Evolutionary conservation across 2,329 filamentous ascomycete species (phyloP), one percentile per base, ranked within the genome.

Genomic region (Alternaria gansuensis): DNA sequence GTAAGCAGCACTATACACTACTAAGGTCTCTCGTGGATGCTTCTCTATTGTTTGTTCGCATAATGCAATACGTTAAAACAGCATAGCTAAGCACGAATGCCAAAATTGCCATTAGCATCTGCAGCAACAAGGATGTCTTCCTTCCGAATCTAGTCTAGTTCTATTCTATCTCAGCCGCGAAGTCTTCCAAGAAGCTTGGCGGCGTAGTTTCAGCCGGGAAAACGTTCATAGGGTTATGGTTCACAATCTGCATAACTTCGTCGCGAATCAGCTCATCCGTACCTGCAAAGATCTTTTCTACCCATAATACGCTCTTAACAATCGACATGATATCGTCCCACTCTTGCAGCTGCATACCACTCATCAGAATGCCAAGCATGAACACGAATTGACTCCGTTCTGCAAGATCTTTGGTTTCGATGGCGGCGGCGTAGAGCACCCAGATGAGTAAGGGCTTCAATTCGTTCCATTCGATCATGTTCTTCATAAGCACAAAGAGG

Each of bases 251-350:
- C 65, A 74, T 63, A 17, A 74, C 68, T 33, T 72, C 70, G 21
- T 70, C 63, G n/a, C 62, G 59, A 24, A 75, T 62, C 34, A 64
- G 40, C 5, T 67, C 61, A 13, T 74, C 69, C 21, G 60, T 70
- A 10, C 64, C 62, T 34, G 46, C 56, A 56, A 68, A 73, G 9
- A 74, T 56, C n/a, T 53, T 57, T 8, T 75, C 72, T 10, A 71
- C 66, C 72, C 73, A 75, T n/a, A 74, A 33, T 5, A 75, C 68
- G 17, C 57, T 51, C 40, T 73, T 72, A 5, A 75, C 62, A 21
- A 70, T 46, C 6, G 56, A n/a, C 59, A 75, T 62, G 11, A 74
- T 37, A 8, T 65, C 65, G 3, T 66, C 55, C 71, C 72, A 73
- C 3, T 60, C 51, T 9, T 58, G 37, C 10, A 71, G 31, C 29